Base-by-base conservation (phyloP, 352 stramenopile genomes). In the Phytophthora syringae region DNA sequence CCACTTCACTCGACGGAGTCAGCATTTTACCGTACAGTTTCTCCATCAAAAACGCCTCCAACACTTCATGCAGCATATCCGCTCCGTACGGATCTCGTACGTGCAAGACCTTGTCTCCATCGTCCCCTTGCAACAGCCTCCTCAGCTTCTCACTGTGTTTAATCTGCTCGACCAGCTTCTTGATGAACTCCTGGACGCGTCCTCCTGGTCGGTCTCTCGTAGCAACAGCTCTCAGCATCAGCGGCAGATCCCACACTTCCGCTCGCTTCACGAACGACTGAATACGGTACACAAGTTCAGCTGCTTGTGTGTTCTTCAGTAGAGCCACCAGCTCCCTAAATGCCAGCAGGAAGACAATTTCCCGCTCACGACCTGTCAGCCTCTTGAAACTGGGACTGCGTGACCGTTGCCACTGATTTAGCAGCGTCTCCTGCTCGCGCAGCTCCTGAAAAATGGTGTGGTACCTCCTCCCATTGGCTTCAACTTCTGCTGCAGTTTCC, bases 41-140 rank as follows among this genome's bases (percentile, higher is more conserved):
- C 59, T 93, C 82, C 76, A 98, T 95, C 44, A 98, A 28, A 40
- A 98, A 97, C 11, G 88, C 86, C 52, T 98, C 93, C 13, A 97
- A 44, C 0, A 87, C 79, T 55, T 94, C 86, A 24, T 84, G 75
- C 12, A 93, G 59, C 21, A 88, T 30, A 16, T 88, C 75, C 7
- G 76, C 68, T 18, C 82, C 80, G 28, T 70, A 66, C 1, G 78
- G 70, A 39, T 86, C 72, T 10, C 21, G 32, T 22, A 76, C 55
- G 30, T 76, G 51, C 47, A 86, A 49, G 39, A 79, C 78, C 21
- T 49, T 73, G 1, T 37, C 22, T n/a, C 51, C 39, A 20, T 43
- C 42, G 36, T 70, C 64, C 39, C 60, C 53, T 36, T 83, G 51
- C 6, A 83, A 16, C 18, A 86, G 32, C 2, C 34, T 53, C 12